These are phyloP conservation scores for Aspergillus bombycis DNA, from an alignment of 2,329 filamentous ascomycete genomes.

Conservation along the genomic window DNA sequence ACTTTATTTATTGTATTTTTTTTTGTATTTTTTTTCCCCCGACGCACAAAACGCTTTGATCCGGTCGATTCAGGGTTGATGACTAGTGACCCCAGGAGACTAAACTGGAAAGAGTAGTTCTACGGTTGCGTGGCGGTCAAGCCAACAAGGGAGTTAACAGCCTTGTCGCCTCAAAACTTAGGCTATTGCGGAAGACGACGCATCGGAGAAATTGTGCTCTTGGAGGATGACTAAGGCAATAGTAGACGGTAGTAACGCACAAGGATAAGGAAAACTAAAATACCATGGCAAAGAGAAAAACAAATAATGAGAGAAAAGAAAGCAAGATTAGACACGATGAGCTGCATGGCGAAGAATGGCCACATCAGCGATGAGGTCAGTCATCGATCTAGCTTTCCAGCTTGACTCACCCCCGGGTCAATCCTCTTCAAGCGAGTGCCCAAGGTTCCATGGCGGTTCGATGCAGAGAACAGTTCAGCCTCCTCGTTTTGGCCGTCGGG, in stretches of 20 bases:
- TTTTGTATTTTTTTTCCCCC: background rate
- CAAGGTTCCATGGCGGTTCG: conserved; percentile 26
- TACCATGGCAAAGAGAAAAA: background rate
- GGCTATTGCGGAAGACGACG: background rate
- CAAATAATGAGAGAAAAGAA: background rate
- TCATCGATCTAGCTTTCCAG: conserved; percentile 3
- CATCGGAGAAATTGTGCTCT: background rate
- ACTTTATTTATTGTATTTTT: background rate
- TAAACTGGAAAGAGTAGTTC: background rate
- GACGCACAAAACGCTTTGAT: background rate
- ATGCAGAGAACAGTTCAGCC: conserved; percentile 29
- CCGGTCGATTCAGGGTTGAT: conserved; percentile 1
- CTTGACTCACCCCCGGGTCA: conserved; percentile 6
- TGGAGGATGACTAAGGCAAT: conserved; percentile 1
- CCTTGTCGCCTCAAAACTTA: conserved; percentile 8
- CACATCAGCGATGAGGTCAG: background rate
- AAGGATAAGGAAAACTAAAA: background rate
- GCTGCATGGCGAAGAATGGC: background rate
- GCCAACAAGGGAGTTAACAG: background rate
- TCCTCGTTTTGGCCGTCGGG: conserved; percentile 20
- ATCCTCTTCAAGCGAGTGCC: background rate
- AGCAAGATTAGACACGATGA: background rate
- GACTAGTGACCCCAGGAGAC: background rate
- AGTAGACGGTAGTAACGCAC: background rate
- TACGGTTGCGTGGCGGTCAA: background rate